Percentiles rank a stretch among this genome's conserved stretches.
Conservation (phyloP, 306 rosid species). For the Castanea mollissima region DNA sequence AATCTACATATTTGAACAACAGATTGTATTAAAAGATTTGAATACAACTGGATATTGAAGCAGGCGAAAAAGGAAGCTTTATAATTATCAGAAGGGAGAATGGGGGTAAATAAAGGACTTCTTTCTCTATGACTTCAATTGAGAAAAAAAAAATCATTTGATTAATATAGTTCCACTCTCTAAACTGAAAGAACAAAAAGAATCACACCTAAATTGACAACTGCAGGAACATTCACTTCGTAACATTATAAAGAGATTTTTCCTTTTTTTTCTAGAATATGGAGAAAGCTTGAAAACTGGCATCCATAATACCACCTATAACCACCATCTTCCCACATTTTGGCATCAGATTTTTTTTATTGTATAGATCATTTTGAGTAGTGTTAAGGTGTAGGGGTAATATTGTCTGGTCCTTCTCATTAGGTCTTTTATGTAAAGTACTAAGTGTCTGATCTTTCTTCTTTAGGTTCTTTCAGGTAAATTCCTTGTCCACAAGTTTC, state of each 20-base stretch:
- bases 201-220: not conserved
- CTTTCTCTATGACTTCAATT: too few species aligned
- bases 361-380: not conserved
- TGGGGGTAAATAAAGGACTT: too few species aligned
- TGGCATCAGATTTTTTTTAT: not conserved
- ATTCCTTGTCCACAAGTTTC: not conserved
- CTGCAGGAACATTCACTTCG: not conserved
- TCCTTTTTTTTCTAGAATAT: not conserved
- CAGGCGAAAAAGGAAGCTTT: too few species aligned
- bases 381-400: not conserved
- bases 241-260: not conserved
- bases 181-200: not conserved
- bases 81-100: too few species aligned
- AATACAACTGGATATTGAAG: too few species aligned
- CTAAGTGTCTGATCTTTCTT: not conserved
- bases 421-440: too few species aligned
- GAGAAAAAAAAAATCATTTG: not conserved
- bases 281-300: not conserved
- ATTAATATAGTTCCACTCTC: not conserved
- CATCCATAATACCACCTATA: not conserved
- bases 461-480: not conserved
- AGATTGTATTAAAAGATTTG: too few species aligned
- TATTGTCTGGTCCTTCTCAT: too few species aligned
- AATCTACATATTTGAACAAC: too few species aligned
- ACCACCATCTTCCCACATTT: not conserved